A percentile compares a stretch with the other conserved stretches of the same genome.
Conservation (phyloP, 768 basidiomycete species). For the Jaapia argillacea region DNA sequence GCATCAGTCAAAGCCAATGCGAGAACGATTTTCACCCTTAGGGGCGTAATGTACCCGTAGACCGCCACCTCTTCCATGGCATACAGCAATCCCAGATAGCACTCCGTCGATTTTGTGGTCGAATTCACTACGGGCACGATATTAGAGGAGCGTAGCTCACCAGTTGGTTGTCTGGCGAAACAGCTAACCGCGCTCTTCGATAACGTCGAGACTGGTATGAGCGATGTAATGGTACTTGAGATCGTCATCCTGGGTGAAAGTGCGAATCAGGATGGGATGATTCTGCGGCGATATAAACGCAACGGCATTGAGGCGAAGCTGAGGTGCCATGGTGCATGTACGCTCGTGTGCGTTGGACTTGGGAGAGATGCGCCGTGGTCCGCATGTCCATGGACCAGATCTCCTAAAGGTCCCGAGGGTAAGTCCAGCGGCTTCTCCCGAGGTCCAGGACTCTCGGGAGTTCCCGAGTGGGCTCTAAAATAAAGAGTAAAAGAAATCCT, state of each 20-base stretch:
- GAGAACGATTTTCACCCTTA: constrained; percentile 81
- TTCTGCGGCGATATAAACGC: constrained; percentile 83
- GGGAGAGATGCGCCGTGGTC: too few species aligned
- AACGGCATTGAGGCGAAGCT: constrained; percentile 66
- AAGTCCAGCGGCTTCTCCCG: too few species aligned
- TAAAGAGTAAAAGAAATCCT: constrained; percentile 4
- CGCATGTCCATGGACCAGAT: too few species aligned
- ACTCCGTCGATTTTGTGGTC: constrained; percentile 56
- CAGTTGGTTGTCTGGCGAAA: constrained; percentile 3
- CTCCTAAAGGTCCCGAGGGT: too few species aligned
- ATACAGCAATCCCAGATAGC: constrained; percentile 80
- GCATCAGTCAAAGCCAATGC: constrained; percentile 74
- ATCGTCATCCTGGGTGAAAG: constrained; percentile 50
- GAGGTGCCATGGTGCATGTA: constrained; percentile 68
- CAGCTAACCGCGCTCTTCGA: constrained; percentile 80
- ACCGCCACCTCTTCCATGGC: constrained; percentile 91
- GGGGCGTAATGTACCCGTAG: constrained; percentile 84
- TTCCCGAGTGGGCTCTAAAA: too few species aligned
- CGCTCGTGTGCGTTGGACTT: too few species aligned
- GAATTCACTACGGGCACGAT: constrained; percentile 16
- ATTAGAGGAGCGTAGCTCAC: not conserved
- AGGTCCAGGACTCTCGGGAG: too few species aligned
- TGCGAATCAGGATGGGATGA: constrained; percentile 69
- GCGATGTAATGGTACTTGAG: constrained; percentile 89
- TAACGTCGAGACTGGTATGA: constrained; percentile 82